Evolutionary conservation across 768 basidiomycete genomes (phyloP).

Genomic region (Tulasnella sp.): DNA sequence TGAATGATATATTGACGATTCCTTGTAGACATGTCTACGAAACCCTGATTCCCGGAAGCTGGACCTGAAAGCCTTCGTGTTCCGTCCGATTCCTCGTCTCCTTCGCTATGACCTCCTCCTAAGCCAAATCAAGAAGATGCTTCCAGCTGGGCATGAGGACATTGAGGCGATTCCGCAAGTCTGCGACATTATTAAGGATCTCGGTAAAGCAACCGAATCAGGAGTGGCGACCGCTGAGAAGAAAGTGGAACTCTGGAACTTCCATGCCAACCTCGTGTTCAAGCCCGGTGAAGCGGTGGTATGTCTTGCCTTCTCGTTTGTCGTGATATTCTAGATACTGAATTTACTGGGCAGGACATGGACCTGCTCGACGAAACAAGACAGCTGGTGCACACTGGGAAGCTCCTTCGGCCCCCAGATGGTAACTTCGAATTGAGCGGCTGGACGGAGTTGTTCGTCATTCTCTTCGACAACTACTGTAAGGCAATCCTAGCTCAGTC

Average conservation of each 20-base stretch:
- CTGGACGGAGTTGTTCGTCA: conserved; percentile 84
- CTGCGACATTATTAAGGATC: conserved; percentile 77
- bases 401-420: conserved; percentile 81
- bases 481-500: conserved; percentile 38
- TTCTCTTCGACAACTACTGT: conserved; percentile 96
- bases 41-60: conserved; percentile 75
- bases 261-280: conserved; percentile 73
- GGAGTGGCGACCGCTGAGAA: conserved; percentile 81
- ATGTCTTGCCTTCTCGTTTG: conserved; percentile 34
- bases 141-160: conserved; percentile 74
- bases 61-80: conserved; percentile 91
- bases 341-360: conserved; percentile 57
- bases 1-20: conserved; percentile 27
- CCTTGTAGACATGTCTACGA: conserved; percentile 37
- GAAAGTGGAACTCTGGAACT: conserved; percentile 87
- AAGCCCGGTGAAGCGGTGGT: conserved; percentile 72
- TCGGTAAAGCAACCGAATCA: conserved; percentile 83
- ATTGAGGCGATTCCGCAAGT: conserved; percentile 76
- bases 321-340: not conserved
- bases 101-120: conserved; percentile 85
- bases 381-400: conserved; percentile 78
- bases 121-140: conserved; percentile 72
- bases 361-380: conserved; percentile 81
- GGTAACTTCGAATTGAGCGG: conserved; percentile 83
- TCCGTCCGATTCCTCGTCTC: conserved; percentile 84